Evolutionary conservation across 2,329 filamentous ascomycete species (phyloP), one percentile per base, ranked within the genome.

Genomic region (Botryotinia narcissicola): DNA sequence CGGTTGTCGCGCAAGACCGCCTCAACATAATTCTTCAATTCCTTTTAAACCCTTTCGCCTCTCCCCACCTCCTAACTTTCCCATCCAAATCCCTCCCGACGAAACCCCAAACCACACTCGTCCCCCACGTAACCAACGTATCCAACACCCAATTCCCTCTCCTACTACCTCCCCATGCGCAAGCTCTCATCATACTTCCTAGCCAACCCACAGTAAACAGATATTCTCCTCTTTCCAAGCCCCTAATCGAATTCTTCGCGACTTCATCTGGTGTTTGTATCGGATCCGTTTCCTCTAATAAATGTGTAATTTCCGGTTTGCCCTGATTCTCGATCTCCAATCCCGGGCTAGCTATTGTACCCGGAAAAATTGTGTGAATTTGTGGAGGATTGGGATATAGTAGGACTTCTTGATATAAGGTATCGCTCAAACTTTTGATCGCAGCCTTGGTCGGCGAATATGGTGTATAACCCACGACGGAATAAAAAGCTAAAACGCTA

Each of bases 371-470:
- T 60, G 93, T 88, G 79, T 97, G 93, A 32, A 98, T 86, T 78
- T 92, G 89, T 71, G 98, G 91, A 61, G 91, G 88, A 71, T 91
- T 91, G 62, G 95, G 94, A 85, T 98, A 99, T 70, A 98, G 85
- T 78, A 94, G 86, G 61, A 97, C 85, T 83, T 99, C 96, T 80
- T 95, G 93, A 35, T 89, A 90, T 68, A 99, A 85, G 0, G 91
- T 91, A 81, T 99, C 96, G 71, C 92, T 92, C 22, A 99, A 86
- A 25, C 90, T 91, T 73, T 94, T 90, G 77, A 99, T 86, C 1
- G 96, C 96, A 71, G 91, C 91, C 84, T 99, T 99, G 73, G 92
- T 87, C 4, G 95, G 93, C 0, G 90, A 88, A 82, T 99, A 99
- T 0, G 93, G 88, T 0, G 86, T 87, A 82, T 99, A 99, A 40